Evolutionary conservation across 805 yeast genomes (phyloP).

Genomic region (Metschnikowia shivogae): DNA sequence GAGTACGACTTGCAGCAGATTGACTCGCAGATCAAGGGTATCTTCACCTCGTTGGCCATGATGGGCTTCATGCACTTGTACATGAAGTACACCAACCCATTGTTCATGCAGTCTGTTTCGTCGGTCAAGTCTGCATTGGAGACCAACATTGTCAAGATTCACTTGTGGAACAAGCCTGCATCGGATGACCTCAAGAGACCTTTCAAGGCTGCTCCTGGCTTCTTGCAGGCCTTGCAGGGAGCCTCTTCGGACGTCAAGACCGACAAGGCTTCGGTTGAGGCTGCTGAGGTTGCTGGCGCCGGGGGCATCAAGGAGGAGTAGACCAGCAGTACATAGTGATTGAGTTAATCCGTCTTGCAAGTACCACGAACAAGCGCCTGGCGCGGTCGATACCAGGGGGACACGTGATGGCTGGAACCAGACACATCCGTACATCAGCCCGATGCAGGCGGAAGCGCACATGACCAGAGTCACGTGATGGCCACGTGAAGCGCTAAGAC

Average conservation of each 20-base stretch:
- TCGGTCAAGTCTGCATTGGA: constrained; percentile 89
- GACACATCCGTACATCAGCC: too few relatives aligned
- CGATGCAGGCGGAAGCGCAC: too few relatives aligned
- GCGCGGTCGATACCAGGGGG: too few relatives aligned
- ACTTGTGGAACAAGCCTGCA: constrained; percentile 77
- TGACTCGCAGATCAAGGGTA: constrained; percentile 71
- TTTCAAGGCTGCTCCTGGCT: constrained; percentile 70
- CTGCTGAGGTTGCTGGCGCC: constrained; percentile 78
- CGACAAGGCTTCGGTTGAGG: constrained; percentile 81
- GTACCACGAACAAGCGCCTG: too few relatives aligned
- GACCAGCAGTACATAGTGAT: constrained; percentile 2
- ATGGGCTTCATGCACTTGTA: constrained; percentile 97
- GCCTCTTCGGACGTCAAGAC: constrained; percentile 55
- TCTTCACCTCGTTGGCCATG: constrained; percentile 89
- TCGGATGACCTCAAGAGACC: constrained; percentile 94
- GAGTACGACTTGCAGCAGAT: constrained; percentile 92
- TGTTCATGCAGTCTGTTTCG: constrained; percentile 88
- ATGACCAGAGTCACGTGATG: too few relatives aligned
- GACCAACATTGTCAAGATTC: constrained; percentile 86
- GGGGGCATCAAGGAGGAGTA: constrained; percentile 90
- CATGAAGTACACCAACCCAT: constrained; percentile 96
- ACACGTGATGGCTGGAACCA: too few relatives aligned
- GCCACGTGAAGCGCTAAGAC: too few relatives aligned
- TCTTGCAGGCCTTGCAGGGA: constrained; percentile 61
- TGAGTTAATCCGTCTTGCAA: too few relatives aligned